Evolutionary conservation across 1,139 yeast species (phyloP).

Genomic region (Saccharomyces uvarum): DNA sequence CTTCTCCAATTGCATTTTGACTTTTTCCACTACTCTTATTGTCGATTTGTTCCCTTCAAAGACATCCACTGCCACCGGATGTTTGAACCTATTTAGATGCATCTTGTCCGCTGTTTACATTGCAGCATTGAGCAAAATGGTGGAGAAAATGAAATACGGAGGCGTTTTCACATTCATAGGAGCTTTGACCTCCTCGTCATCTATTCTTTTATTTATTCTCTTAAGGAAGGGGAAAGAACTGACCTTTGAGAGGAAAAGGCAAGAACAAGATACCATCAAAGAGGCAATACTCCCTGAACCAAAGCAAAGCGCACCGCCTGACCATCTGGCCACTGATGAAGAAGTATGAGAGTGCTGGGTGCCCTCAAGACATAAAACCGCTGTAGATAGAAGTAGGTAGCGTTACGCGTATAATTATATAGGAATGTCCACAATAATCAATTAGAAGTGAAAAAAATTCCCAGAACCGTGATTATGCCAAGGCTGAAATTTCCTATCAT

Average conservation of each 20-base stretch:
- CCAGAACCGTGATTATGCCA: background rate
- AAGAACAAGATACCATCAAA: constrained; percentile 23
- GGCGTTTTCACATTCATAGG: constrained; percentile 56
- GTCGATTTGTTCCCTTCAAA: constrained; percentile 53
- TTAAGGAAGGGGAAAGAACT: constrained; percentile 24
- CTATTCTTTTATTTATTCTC: constrained; percentile 21
- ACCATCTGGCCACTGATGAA: background rate
- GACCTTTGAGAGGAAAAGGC: constrained; percentile 10
- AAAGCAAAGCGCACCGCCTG: background rate
- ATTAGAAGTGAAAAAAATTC: background rate
- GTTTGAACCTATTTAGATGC: constrained; percentile 53
- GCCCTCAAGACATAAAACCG: background rate
- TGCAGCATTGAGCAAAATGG: constrained; percentile 54
- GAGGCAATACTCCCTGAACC: background rate
- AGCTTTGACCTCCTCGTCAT: constrained; percentile 31
- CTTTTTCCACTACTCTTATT: constrained; percentile 46
- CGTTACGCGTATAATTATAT: background rate
- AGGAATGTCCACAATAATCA: no score
- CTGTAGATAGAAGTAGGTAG: background rate
- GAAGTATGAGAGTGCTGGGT: background rate
- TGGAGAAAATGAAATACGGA: constrained; percentile 43
- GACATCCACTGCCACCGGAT: constrained; percentile 52
- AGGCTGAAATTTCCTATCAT: background rate
- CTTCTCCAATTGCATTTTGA: constrained; percentile 45
- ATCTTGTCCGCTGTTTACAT: constrained; percentile 51